Evolutionary conservation across 106 monocot genomes (phyloP), one percentile per base, ranked within the genome.

Genomic region (Dioscorea alata): DNA sequence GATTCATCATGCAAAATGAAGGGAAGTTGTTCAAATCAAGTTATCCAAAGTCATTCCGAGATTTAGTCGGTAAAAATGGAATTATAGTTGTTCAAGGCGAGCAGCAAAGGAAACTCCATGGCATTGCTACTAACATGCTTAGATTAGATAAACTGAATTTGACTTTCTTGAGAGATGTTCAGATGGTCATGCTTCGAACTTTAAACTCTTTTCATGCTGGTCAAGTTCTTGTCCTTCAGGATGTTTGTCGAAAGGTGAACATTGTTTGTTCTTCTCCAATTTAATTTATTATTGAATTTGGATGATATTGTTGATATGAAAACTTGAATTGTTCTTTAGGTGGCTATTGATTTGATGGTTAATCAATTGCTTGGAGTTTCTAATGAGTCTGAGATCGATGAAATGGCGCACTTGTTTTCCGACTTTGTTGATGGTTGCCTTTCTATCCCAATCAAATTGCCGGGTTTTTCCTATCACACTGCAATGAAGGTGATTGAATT

Each of bases 361-460:
- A 81, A 81, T 69, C 81, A 81, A 50, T 21, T 81, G 15, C 57
- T 81, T 4, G 81, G 81, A 48, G 68, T 76, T 31, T 69, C 76
- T 50, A 62, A 33, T 49, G 76, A 81, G 68, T 72, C 72, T 20
- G 81, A 76, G 58, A 73, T 76, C 58, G 59, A 73, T 64, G 81
- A 81, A 56, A 76, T 81, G 63, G 68, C 81, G 6, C 28, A 18
- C 31, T 66, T 81, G 14, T 81, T 81, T 50, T 81, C 81, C 19
- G 62, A 81, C 50, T 81, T 81, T 58, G 81, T 68, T 8, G 81
- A 81, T 64, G 81, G 81, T 67, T 81, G 81, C 50, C 76, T 81
- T 49, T 81, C 81, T 34, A 4, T 81, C 33, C 81, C 81, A 10
- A 81, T 81, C 28, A 73, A 76, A 48, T 56, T 81, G 18, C 72